Conservation (phyloP, 768 basidiomycete genomes). For the Cystofilobasidium bisporidii region DNA sequence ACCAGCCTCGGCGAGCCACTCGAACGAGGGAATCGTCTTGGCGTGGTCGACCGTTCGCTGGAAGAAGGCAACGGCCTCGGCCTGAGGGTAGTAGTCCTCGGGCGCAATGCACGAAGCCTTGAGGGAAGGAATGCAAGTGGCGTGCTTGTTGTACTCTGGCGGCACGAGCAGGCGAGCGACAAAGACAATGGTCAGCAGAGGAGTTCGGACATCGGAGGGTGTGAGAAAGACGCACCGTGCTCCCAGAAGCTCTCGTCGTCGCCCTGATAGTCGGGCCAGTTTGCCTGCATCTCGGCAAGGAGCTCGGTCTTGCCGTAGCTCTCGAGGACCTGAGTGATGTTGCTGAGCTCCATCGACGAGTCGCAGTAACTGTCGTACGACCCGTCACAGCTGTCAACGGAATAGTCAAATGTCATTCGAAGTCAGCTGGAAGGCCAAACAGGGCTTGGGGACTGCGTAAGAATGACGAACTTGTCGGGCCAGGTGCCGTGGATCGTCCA, state of each 20-base stretch:
- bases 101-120: constrained; percentile 31
- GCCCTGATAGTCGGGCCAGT: constrained; percentile 35
- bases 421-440: too few species aligned
- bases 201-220: background rate
- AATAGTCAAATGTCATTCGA: too few species aligned
- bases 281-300: constrained; percentile 34
- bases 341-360: constrained; percentile 31
- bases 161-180: constrained; percentile 25
- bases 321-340: constrained; percentile 34
- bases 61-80: constrained; percentile 36
- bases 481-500: constrained; percentile 48
- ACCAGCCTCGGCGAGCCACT: constrained; percentile 59
- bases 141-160: constrained; percentile 27
- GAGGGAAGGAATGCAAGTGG: constrained; percentile 37
- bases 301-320: constrained; percentile 27
- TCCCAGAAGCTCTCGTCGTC: constrained; percentile 37
- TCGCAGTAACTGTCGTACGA: constrained; percentile 37
- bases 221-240: constrained; percentile 25
- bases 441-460: too few species aligned
- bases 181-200: background rate
- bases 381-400: constrained; percentile 33
- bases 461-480: constrained; percentile 24
- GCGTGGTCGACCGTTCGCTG: constrained; percentile 46
- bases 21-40: constrained; percentile 61
- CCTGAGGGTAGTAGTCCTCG: constrained; percentile 25